Conservation (phyloP, 148 eudicot species). For the Rhododendron molle region DNA sequence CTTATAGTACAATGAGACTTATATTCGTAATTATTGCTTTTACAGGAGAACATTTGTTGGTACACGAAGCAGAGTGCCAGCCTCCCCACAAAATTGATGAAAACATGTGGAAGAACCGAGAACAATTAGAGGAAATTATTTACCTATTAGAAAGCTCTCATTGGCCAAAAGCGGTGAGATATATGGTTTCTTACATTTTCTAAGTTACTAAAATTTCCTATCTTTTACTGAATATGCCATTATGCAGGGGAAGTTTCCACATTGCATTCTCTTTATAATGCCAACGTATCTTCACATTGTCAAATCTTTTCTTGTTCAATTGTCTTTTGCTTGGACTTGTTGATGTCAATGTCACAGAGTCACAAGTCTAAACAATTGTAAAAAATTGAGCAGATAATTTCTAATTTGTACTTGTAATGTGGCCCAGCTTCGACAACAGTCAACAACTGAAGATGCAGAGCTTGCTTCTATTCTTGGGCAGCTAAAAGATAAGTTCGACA, state of each 20-base stretch:
- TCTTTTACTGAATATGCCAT: not conserved
- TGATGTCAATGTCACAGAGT: not conserved
- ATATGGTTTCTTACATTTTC: not conserved
- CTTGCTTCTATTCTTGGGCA: slow-evolving; percentile 46
- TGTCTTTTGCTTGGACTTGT: not conserved
- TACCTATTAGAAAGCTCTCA: slow-evolving; percentile 61
- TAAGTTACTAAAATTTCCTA: not conserved
- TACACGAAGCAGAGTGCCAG: slow-evolving; percentile 54
- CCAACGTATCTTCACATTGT: not conserved
- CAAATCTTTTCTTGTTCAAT: not conserved
- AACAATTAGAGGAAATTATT: slow-evolving; percentile 82
- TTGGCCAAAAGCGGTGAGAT: slow-evolving; percentile 67
- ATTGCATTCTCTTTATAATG: not conserved
- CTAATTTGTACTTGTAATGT: slow-evolving; percentile 10
- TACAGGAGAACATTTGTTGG: slow-evolving; percentile 51
- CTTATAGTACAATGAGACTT: not conserved
- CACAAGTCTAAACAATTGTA: not conserved
- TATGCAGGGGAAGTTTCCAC: not conserved
- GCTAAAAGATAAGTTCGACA: slow-evolving; percentile 59
- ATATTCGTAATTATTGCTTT: slow-evolving; percentile 7
- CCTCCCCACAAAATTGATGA: slow-evolving; percentile 95
- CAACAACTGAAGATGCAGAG: slow-evolving; percentile 54
- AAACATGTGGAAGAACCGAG: slow-evolving; percentile 98
- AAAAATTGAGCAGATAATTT: not conserved
- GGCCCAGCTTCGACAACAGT: slow-evolving; percentile 60